phyloP scores from a whole-genome alignment of 345 rosid species.

The Acer campestre region DNA sequence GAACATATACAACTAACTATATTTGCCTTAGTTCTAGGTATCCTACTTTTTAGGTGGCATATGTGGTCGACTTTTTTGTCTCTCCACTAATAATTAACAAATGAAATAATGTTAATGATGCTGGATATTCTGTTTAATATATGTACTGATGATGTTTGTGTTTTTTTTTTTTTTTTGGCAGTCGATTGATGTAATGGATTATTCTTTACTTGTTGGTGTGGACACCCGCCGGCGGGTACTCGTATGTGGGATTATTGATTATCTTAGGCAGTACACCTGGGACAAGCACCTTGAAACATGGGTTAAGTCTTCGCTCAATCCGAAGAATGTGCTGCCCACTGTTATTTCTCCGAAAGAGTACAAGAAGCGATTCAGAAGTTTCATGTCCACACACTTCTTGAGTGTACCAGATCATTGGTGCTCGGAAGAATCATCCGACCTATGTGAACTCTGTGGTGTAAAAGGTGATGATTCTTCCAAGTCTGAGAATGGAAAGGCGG shows the following conservation, averaged over 20 bases:
- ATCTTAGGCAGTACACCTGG: constrained; percentile 96
- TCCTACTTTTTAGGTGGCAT: not conserved
- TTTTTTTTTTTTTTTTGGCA: constrained; percentile 34
- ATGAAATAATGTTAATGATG: not conserved
- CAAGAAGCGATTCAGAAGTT: constrained; percentile 92
- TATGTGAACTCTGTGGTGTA: constrained; percentile 44
- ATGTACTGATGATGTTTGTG: not conserved
- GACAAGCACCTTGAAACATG: constrained; percentile 97
- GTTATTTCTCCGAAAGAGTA: constrained; percentile 90
- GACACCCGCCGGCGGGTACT: constrained; percentile 67
- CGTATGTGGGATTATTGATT: constrained; percentile 96
- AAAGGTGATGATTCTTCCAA: constrained; percentile 30
- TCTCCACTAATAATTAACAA: not conserved
- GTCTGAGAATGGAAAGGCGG: constrained; percentile 2
- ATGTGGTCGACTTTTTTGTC: not conserved
- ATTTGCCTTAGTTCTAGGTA: not conserved
- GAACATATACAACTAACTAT: not conserved
- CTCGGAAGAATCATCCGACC: constrained; percentile 36
- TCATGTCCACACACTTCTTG: constrained; percentile 81
- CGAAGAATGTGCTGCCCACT: constrained; percentile 80
- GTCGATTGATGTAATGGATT: constrained; percentile 96
- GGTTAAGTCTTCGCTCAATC: constrained; percentile 92
- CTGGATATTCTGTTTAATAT: not conserved
- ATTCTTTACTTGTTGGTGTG: constrained; percentile 89
- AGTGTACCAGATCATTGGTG: constrained; percentile 97